A percentile compares a stretch with the other conserved stretches of the same genome.
phyloP scores from a whole-genome alignment of 306 rosid species.

The Cajanus cajan region DNA sequence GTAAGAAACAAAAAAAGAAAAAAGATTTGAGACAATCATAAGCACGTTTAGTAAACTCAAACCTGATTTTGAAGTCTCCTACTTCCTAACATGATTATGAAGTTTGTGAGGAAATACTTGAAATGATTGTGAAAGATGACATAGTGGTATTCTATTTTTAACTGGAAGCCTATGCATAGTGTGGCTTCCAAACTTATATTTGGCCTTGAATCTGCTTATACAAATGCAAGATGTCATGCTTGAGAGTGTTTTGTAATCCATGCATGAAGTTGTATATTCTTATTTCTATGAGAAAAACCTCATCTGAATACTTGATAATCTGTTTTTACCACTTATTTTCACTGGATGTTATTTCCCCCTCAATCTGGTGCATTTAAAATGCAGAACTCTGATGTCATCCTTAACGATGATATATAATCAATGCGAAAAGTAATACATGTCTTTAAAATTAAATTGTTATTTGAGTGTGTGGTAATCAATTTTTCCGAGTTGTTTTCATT shows the following conservation, averaged over 20 bases:
- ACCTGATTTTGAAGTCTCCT: no score
- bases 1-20: no score
- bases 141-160: background rate
- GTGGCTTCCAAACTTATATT: background rate
- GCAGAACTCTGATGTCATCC: background rate
- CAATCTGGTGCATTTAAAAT: background rate
- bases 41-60: no score
- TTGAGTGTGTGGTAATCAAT: background rate
- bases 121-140: conserved; percentile 21
- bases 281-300: conserved; percentile 8
- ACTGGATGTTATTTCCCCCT: background rate
- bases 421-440: background rate
- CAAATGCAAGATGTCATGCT: background rate
- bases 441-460: background rate
- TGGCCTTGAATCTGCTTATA: background rate
- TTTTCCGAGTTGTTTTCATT: background rate
- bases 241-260: background rate
- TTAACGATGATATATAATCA: background rate
- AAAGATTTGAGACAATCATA: no score
- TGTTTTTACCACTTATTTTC: conserved; percentile 6
- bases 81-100: background rate
- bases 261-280: background rate
- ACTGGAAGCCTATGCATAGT: background rate
- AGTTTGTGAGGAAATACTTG: conserved; percentile 10
- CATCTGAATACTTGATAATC: background rate